Conservation (phyloP, 192 early-diverging fungal species). For the Borealophlyctis nickersoniae region DNA sequence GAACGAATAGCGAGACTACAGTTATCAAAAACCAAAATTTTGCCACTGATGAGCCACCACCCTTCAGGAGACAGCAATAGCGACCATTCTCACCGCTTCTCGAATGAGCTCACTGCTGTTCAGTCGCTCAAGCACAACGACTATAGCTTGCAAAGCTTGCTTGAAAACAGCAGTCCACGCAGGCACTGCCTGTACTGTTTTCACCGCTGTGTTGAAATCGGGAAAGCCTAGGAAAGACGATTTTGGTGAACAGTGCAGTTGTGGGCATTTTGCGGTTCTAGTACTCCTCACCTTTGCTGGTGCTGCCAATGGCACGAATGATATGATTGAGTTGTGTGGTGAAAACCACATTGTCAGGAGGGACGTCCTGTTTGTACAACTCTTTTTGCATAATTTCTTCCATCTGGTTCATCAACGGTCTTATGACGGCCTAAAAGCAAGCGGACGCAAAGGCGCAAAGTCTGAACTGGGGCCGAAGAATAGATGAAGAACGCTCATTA, state of each 20-base stretch:
- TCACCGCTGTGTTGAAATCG: conserved; percentile 32
- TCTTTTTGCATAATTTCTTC: conserved; percentile 69
- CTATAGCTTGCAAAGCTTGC: conserved; percentile 74
- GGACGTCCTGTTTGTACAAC: conserved; percentile 56
- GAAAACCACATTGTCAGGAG: conserved; percentile 62
- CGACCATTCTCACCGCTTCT: conserved; percentile 33
- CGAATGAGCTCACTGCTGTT: conserved; percentile 40
- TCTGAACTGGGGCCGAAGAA: background rate
- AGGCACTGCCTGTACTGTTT: conserved; percentile 26
- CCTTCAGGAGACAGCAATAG: conserved; percentile 2
- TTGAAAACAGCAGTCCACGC: conserved; percentile 71
- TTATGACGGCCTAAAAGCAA: conserved; percentile 60
- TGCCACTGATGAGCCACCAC: background rate
- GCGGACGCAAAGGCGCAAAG: background rate
- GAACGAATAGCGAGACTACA: conserved; percentile 56
- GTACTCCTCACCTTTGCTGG: conserved; percentile 80
- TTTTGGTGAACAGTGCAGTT: conserved; percentile 26
- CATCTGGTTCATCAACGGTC: conserved; percentile 73
- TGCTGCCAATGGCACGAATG: conserved; percentile 77
- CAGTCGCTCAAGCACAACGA: conserved; percentile 60
- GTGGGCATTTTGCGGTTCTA: too few relatives aligned
- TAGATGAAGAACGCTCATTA: conserved; percentile 8
- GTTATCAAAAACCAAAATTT: conserved; percentile 7
- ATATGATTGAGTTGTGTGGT: conserved; percentile 78
- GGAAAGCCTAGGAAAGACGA: conserved; percentile 51